Base-by-base conservation (phyloP, 1,284 basidiomycete genomes). In the Cryptococcus deneoformans region DNA sequence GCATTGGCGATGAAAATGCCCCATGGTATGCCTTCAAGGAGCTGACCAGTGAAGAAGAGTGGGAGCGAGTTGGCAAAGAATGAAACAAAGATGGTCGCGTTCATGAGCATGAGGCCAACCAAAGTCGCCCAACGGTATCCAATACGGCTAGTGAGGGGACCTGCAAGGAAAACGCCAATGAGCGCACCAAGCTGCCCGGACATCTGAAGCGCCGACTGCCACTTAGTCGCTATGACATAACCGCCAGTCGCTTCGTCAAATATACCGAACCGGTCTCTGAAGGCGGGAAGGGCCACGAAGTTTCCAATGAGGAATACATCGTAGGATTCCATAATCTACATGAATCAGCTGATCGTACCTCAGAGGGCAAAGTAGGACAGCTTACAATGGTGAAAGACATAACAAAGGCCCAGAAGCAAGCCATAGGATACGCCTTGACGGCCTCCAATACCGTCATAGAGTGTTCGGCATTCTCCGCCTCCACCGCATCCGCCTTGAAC, bases 111-210 rank as follows among this genome's bases (percentile, higher is more conserved):
- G 24, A 67, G 60, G 6, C 67, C 71, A 50, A 58, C 9, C 6
- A 72, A 43, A 34, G 65, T 66, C 1, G 69, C 64, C 67, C 67
- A 71, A 45, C 68, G 65, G 56, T 71, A 72, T 12, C 70, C 69
- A 56, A 69, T 49, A 24, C 57, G 46, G 50, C 58, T 64, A n/a
- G 68, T 63, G 24, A 74, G 53, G 20, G 73, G 73, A 20, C 69
- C 71, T 47, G 68, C 68, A 43, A 71, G 54, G 58, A 72, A 73
- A 43, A 73, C 70, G 50, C 73, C 73, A 46, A 75, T 65, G 11
- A 73, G 57, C 10, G 71, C 69, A 34, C 71, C 71, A 34, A 69
- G 54, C 48, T 66, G 69, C 16, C 68, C 71, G 7, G 62, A 53
- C 50, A 62, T 50, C 20, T 62, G 58, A 14, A 72, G 59, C 29